Evolutionary conservation across 306 rosid genomes (phyloP), one percentile per base, ranked within the genome.

Genomic region (Aeschynomene evenia): DNA sequence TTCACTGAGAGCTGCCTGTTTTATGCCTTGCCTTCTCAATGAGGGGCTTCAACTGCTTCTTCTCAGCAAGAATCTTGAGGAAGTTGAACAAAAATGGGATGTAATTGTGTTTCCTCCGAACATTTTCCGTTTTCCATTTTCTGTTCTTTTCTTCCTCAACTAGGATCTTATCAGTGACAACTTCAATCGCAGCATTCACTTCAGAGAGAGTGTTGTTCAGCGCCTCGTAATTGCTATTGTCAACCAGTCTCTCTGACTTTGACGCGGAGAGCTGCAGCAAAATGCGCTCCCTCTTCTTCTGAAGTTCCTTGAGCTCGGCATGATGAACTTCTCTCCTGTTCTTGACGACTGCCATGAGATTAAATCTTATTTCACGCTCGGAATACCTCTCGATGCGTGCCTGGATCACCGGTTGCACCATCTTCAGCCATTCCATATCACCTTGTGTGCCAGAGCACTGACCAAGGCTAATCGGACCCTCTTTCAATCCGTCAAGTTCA

Each of bases 401-500:
- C 84, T 95, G 96, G 66, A 91, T 91, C 72, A 84, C 86, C 19
- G 99, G 97, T 53, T 95, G 99, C 68, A 95, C 97, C 87, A 87
- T 58, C 78, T 76, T 79, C 78, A 95, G 87, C 97, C 99, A 91
- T 61, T 95, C 97, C 50, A 87, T 66, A 63, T 91, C 99, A 63
- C 89, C 89, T 77, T 86, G 97, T 63, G 85, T 84, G 13, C 91
- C 96, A 20, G 95, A 80, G 80, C 97, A 95, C 77, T 75, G 99
- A 33, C 99, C 97, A 64, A 91, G 99, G 87, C 91, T 89, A 67
- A 95, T 84, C 34, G 99, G 99, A 68, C 99, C 99, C 51, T 89
- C 99, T 85, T 94, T 94, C 55, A 94, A 77, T 55, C 99, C 99
- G 68, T 94, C 99, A 46, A 94, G 99, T 81, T 94, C 99, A 70